Evolutionary conservation across 371 early-diverging fungal genomes (phyloP), one percentile per base, ranked within the genome.

Genomic region (Fennellomyces sp.): DNA sequence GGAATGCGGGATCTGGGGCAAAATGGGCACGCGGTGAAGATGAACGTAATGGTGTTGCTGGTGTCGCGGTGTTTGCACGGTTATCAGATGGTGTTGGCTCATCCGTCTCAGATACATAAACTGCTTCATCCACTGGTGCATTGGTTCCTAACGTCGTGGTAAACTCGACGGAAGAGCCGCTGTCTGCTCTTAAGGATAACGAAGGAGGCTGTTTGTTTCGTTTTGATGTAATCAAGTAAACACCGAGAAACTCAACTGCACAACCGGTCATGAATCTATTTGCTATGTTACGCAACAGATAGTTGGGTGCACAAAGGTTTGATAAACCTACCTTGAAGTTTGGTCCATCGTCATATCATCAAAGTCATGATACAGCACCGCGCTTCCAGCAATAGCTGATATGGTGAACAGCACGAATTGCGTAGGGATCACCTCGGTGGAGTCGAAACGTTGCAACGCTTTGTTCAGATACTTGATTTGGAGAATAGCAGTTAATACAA

Each of bases 381-480:
- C 88, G 36, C 87, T 87, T 26, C 91, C 90, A 27, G 88, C 76
- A 41, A 92, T 91, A 10, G 88, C 88, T 2, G 84, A 86, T n/a
- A 89, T 78, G 0, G 92, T 91, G 56, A 91, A 91, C 12, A 90
- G 69, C 2, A 92, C 91, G 69, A 90, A 92, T 61, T 92, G 91
- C 2, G 91, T 92, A 1, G 91, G 91, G 39, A 92, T 90, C 8
- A 91, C 91, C 70, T 87, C 88, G 1, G 90, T 89, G 0, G 90
- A 87, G 51, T 89, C 88, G 51, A 89, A 89, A 15, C 80, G 73
- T 53, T 82, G 87, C 17, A 91, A 75, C 2, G 92, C 84, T 51
- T 81, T 83, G 76, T 91, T 91, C 29, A 91, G 69, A 55, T 84
- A 90, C 58, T 83, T 84, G 69, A 91, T 87, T 65, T 91, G 92